Base-by-base conservation (phyloP, 495 filamentous ascomycete genomes). In the Aspergillus funiculosus region DNA sequence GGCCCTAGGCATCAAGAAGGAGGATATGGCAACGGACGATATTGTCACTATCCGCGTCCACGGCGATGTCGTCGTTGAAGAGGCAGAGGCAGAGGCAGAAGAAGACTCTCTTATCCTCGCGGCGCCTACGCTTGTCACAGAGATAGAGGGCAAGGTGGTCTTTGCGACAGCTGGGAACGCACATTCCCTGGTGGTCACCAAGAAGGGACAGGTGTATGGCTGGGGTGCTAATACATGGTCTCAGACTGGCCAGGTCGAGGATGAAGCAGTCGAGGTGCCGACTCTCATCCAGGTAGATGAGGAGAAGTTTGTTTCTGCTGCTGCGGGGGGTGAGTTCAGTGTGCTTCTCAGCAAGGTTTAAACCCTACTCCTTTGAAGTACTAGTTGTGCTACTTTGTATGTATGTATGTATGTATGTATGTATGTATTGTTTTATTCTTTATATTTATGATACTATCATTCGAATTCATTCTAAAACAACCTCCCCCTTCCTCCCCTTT, bases 171-270 rank as follows among this genome's bases (percentile, higher is more conserved):
- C 61, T 13, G 79, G 76, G 3, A 71, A 71, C 1, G 79, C 85
- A 45, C 79, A 82, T 53, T 74, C 66, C 47, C 67, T 88, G 39
- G 80, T 73, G 8, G 64, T 87, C 48, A 75, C 75, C 37, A 62
- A 52, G 30, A 69, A 75, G 2, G 83, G 85, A 8, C 67, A 71
- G 32, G 82, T 80, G 5, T 86, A 77, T 59, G 73, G 73, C 25
- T 87, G 83, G 84, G 85, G 85, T 1, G 86, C 86, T 65, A 78
- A 71, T 17, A 67, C 61, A 31, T 78, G 75, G 47, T 83, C 80
- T 57, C 82, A 86, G 63, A 81, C 80, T n/a, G 84, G 83, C 5
- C 76, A 72, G 39, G 79, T 78, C 7, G 74, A 70, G 4, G 66
- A 79, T 13, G 80, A 83, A 50, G 79, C 82, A 46, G 65, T 87